These are phyloP conservation scores for Vitis labrusca DNA, from an alignment of 164 flowering plant genomes.

Conservation along the genomic window DNA sequence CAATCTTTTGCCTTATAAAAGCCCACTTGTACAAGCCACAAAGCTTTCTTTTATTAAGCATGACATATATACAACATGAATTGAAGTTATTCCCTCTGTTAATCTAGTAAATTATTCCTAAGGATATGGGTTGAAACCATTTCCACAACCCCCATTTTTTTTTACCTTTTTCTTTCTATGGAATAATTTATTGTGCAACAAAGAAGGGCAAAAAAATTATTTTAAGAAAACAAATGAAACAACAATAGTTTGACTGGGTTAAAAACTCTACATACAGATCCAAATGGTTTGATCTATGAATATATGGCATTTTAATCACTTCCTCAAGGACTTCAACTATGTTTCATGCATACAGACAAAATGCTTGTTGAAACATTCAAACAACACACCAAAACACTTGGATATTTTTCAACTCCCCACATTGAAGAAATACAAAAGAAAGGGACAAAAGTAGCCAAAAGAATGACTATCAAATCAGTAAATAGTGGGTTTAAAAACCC, in stretches of 20 bases:
- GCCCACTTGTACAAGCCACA: too few species aligned
- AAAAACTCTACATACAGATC: not conserved
- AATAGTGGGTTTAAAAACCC: slow-evolving; percentile 2
- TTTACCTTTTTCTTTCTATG: too few species aligned
- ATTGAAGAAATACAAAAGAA: slow-evolving; percentile 18
- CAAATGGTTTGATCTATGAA: too few species aligned
- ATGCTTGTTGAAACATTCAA: not conserved
- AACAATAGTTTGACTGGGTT: too few species aligned
- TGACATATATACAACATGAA: too few species aligned
- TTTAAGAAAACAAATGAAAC: too few species aligned
- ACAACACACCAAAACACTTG: slow-evolving; percentile 2
- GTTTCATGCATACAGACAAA: not conserved
- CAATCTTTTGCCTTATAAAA: too few species aligned
- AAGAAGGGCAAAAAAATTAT: too few species aligned
- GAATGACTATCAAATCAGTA: not conserved
- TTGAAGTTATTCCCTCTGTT: not conserved
- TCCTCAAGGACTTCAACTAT: too few species aligned
- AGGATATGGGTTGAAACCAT: not conserved
- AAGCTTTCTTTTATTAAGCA: too few species aligned
- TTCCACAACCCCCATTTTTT: not conserved
- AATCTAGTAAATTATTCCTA: not conserved
- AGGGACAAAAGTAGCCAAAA: slow-evolving; percentile 18
- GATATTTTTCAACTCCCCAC: slow-evolving; percentile 7
- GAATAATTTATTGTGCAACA: too few species aligned
- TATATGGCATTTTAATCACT: too few species aligned